Evolutionary conservation across 352 stramenopile species (phyloP), one percentile per base, ranked within the genome.

Genomic region (Phytophthora tubulina): DNA sequence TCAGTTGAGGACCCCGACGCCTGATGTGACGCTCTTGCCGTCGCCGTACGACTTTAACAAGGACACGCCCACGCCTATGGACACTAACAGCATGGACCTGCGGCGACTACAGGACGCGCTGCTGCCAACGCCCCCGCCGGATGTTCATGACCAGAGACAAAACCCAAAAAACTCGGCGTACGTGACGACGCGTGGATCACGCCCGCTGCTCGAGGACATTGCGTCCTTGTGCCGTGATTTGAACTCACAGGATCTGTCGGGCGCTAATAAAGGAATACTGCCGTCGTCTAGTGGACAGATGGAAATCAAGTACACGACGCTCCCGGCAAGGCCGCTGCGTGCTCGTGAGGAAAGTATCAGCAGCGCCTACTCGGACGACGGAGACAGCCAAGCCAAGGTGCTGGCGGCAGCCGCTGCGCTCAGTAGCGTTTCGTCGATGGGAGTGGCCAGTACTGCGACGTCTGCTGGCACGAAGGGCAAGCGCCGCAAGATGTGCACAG

Each of bases 31-130:
- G 70, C 81, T 93, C 45, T 67, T 94, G 39, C 88, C 88, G 41
- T 95, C 88, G 54, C 88, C 88, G 1, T 95, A 75, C 45, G 88
- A 94, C 67, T 95, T 93, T 66, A 89, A 89, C 56, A 88, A 88
- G 65, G 85, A 85, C 72, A 90, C 76, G 13, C 88, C 88, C 15
- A 95, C 88, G 9, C 88, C 88, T 3, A 72, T 94, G 48, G 88
- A 95, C 39, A 78, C 70, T 1, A 85, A 84, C 21, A 76, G 79
- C 45, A 86, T 91, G 53, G 88, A 94, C 60, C 67, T 95, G 36
- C 78, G 79, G 50, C 82, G 86, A n/a, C 79, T 95, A 49, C 82
- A 93, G 49, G 86, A 91, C 42, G 88, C 88, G 54, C 71, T 95
- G 57, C 62, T 95, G 50, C 88, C 88, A 11, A 94, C 86, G 30